Conservation (phyloP, 2,329 filamentous ascomycete species). For the Botrytis byssoidea region DNA sequence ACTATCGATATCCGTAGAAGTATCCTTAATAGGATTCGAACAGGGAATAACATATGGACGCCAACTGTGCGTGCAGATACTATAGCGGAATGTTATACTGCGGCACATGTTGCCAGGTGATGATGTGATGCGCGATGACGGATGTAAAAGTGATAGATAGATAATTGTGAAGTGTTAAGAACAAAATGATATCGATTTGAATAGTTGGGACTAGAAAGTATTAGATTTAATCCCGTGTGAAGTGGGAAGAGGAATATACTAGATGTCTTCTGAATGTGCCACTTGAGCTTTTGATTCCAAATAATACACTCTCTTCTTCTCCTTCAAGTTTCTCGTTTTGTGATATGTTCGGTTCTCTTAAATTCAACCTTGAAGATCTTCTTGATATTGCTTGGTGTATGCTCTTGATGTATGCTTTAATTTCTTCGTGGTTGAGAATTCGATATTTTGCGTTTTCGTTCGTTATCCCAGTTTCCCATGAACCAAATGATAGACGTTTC, state of each 20-base stretch:
- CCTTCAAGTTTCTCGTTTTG: background rate
- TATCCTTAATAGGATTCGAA: background rate
- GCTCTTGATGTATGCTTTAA: background rate
- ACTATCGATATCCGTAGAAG: background rate
- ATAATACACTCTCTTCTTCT: background rate
- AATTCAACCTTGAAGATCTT: background rate
- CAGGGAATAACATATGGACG: background rate
- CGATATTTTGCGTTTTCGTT: background rate
- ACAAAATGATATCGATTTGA: background rate
- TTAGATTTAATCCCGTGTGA: background rate
- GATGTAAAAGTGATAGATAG: background rate
- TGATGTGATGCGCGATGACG: background rate
- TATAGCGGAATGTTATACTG: conserved; percentile 3
- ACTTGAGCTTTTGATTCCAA: background rate
- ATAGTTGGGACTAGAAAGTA: background rate
- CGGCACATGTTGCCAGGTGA: background rate
- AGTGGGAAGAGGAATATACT: too few relatives aligned
- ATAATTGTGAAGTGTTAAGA: background rate
- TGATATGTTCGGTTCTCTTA: background rate
- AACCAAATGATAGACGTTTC: background rate
- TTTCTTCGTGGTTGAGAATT: background rate
- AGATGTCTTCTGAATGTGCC: background rate
- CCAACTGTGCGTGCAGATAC: background rate
- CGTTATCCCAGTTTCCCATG: background rate
- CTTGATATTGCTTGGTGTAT: background rate